Base-by-base conservation (phyloP, 2,329 filamentous ascomycete species). In the Neofusicoccum laricinum region DNA sequence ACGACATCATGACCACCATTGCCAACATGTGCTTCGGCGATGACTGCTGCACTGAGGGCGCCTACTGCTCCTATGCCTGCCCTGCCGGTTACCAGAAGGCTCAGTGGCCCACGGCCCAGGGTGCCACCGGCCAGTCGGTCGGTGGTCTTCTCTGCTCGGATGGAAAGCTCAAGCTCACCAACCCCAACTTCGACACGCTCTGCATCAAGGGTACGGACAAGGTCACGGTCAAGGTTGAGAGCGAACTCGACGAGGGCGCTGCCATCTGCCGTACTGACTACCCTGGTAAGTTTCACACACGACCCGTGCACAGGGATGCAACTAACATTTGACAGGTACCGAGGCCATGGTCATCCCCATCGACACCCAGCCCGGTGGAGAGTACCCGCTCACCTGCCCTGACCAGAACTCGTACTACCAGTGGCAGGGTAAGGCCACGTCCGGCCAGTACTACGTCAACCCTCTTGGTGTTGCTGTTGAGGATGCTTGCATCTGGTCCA, bases 371-470 rank as follows among this genome's bases (percentile, higher is more conserved):
- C 79, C 90, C 61, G 90, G 90, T 65, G 72, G 79, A 55, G 84
- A 79, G 30, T 80, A 86, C 66, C 78, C 82, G 40, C 80, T 99
- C 68, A 92, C 91, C 74, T 94, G 92, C 82, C 90, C 94, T 51
- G 80, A 90, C 68, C 87, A 88, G 66, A 75, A 76, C 55, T 83
- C 80, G 58, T 96, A 94, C 83, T 98, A 93, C 82, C 79, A 83
- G 67, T 96, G 92, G 91, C 70, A 91, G 72, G 86, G 86, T 71
- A 85, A 85, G 76, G 71, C 80, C 58, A 98, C 95, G 61, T 93
- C 92, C 53, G 93, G 93, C 49, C 95, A 98, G 81, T 98, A 97
- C 85, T 99, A 99, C 76, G 86, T 98, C 79, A 98, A 98, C 86
- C 90, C 90, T 71, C 84, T 86, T 70, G 93, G 92, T 66, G 82